Conservation (phyloP, 192 early-diverging fungal genomes). For the Backusella luteola region DNA sequence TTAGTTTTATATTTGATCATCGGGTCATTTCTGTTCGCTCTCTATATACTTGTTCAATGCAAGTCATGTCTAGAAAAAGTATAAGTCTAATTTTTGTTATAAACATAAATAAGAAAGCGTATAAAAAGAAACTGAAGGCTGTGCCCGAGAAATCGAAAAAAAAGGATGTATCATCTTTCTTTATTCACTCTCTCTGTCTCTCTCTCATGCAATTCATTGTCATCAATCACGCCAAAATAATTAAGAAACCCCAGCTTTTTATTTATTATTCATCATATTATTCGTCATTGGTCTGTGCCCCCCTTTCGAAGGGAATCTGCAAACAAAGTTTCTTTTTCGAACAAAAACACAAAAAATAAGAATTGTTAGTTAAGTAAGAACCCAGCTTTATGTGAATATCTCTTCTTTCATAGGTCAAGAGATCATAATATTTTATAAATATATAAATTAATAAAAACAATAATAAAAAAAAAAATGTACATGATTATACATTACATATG, state of each 20-base stretch:
- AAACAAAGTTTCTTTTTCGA: not conserved
- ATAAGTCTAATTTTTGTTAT: not conserved
- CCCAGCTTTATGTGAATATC: not conserved
- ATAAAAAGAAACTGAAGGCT: not conserved
- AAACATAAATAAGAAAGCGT: not conserved
- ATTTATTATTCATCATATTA: not conserved
- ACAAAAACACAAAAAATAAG: not conserved
- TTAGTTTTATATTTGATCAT: not conserved
- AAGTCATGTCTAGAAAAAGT: not conserved
- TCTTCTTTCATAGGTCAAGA: not conserved
- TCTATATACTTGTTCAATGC: not conserved
- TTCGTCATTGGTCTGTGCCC: constrained; percentile 1
- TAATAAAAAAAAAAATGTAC: not conserved
- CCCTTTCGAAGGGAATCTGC: not conserved
- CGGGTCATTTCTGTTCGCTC: not conserved
- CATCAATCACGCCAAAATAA: not conserved
- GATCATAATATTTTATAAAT: constrained; percentile 5
- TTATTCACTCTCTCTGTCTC: not conserved
- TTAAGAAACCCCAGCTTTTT: not conserved
- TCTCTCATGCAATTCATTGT: not conserved
- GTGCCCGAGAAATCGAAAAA: not conserved
- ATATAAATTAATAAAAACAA: not conserved
- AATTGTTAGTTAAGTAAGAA: not conserved
- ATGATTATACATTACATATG: not conserved
- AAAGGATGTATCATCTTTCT: not conserved